Evolutionary conservation across 768 basidiomycete species (phyloP).

Genomic region (Leccinellum luteum): DNA sequence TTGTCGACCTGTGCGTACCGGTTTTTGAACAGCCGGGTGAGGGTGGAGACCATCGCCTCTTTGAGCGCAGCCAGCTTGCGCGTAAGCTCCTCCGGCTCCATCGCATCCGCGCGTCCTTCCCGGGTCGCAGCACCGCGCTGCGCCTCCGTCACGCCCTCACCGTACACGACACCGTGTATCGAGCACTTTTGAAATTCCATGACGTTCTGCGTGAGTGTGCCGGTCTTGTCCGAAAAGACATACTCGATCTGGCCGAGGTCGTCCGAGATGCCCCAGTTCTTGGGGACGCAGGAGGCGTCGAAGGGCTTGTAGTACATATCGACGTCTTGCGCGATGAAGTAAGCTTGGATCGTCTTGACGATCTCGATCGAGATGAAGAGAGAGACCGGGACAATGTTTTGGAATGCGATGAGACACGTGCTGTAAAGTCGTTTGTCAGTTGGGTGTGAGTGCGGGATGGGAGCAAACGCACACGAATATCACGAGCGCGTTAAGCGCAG

Average conservation of each 20-base stretch:
- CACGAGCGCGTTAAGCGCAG: conserved; percentile 72
- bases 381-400: conserved; percentile 95
- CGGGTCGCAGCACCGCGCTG: conserved; percentile 89
- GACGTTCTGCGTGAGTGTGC: conserved; percentile 95
- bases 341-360: conserved; percentile 97
- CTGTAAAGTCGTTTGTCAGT: conserved; percentile 38
- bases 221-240: conserved; percentile 91
- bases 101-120: conserved; percentile 62
- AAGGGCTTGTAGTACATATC: conserved; percentile 94
- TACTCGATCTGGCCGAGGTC: conserved; percentile 99
- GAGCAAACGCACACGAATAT: conserved; percentile 78
- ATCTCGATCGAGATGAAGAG: conserved; percentile 98
- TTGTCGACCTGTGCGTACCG: conserved; percentile 77
- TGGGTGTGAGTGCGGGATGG: neutral
- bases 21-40: conserved; percentile 85
- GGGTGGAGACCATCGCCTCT: conserved; percentile 68
- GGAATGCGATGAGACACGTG: conserved; percentile 92
- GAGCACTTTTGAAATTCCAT: conserved; percentile 99
- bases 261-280: conserved; percentile 98
- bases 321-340: conserved; percentile 92
- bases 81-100: conserved; percentile 71
- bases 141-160: conserved; percentile 94
- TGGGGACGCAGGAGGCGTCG: conserved; percentile 88
- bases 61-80: conserved; percentile 65
- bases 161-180: conserved; percentile 78